Conservation (phyloP, 1,284 basidiomycete genomes). For the Apiotrichum veenhuisii region DNA sequence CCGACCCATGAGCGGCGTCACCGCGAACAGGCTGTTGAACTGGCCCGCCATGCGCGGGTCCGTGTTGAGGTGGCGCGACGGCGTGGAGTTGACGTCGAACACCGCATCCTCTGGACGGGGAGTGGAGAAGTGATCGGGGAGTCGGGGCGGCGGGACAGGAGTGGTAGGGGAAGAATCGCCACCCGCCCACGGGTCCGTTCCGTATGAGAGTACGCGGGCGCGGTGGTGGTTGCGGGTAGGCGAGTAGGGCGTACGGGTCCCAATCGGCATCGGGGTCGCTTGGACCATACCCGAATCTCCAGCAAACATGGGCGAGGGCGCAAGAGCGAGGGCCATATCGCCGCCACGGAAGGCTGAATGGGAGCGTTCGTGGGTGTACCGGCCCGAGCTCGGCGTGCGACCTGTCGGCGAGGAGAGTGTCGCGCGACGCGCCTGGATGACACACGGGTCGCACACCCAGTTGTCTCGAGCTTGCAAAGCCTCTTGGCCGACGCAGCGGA, state of each 20-base stretch:
- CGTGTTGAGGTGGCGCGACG: slow-evolving; percentile 43
- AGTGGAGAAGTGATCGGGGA: slow-evolving; percentile 34
- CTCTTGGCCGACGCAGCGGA: slow-evolving; percentile 37
- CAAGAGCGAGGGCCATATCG: slow-evolving; percentile 39
- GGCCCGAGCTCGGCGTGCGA: slow-evolving; percentile 7
- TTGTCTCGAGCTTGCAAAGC: slow-evolving; percentile 25
- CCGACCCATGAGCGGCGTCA: slow-evolving; percentile 40
- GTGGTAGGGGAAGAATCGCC: slow-evolving; percentile 37
- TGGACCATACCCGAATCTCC: slow-evolving; percentile 14
- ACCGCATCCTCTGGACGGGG: slow-evolving; percentile 39
- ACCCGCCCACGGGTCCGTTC: slow-evolving; percentile 38
- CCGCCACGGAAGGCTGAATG: slow-evolving; percentile 36
- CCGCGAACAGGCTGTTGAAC: slow-evolving; percentile 41
- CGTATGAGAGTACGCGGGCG: slow-evolving; percentile 41
- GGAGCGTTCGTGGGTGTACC: slow-evolving; percentile 30
- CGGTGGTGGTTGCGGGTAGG: slow-evolving; percentile 26
- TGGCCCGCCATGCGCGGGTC: slow-evolving; percentile 23
- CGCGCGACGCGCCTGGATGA: slow-evolving; percentile 20
- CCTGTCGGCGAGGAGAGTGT: slow-evolving; percentile 29
- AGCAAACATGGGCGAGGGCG: slow-evolving; percentile 44
- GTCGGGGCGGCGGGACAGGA: slow-evolving; percentile 29
- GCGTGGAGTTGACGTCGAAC: slow-evolving; percentile 47
- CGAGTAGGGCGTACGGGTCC: slow-evolving; percentile 22
- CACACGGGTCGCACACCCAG: slow-evolving; percentile 41
- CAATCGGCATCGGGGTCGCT: slow-evolving; percentile 5